Base-by-base conservation (phyloP, 116 monocot genomes). In the Phalaenopsis hybrid region DNA sequence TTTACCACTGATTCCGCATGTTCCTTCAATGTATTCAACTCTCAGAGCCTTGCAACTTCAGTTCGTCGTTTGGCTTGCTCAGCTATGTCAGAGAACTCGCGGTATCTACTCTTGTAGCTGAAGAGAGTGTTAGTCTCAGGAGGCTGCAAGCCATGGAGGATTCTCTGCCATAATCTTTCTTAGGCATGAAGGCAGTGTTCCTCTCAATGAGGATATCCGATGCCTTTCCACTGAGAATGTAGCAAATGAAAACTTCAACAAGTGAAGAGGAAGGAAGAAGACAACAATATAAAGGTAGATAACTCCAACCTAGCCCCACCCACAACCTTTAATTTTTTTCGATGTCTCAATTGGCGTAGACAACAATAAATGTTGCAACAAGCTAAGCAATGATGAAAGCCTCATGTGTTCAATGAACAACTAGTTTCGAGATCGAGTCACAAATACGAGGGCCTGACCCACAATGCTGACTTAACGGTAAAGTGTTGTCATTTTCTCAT, bases 251-350 rank as follows among this genome's bases (percentile, higher is more conserved):
- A 96, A 94, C 76, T 96, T 96, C 78, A 96, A 82, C 5, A 79
- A 13, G 76, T 96, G 92, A 10, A 96, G 94, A 1, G 94, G 96
- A 61, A 94, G 4, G 73, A 82, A 96, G 86, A 89, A 90, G 45
- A 96, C 73, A 5, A 96, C 23, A 67, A 88, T 96, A 87, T 91
- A 94, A 12, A 96, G 89, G 94, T 94, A 96, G 80, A 96, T 94
- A 7, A 96, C 90, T 57, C 96, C 96, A 61, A 91, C 92, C 94
- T 92, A 96, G 52, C 94, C 96, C 96, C 94, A 94, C 46, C 92
- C 96, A 3, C 82, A 83, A 6, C 96, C 96, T 85, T 92, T 94
- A 75, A 94, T 28, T 94, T 43, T 85, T 84, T 45, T 92, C 94
- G 76, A 94, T 94, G 7, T 88, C 89, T 92, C 96, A 96, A 81